Base-by-base conservation (phyloP, 805 yeast genomes). In the Pichia cephalocereana region DNA sequence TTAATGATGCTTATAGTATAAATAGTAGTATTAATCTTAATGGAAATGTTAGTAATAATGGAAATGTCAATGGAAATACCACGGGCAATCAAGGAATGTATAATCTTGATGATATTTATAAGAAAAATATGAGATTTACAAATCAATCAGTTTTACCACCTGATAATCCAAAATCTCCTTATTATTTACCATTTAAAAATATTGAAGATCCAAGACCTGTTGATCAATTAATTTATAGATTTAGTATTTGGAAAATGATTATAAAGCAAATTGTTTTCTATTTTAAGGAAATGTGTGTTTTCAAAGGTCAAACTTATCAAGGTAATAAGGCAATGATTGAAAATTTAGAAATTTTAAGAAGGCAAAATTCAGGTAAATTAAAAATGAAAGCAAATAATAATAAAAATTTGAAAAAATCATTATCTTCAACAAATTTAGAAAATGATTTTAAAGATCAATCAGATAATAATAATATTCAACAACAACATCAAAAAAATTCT, bases 231-330 rank as follows among this genome's bases (percentile, higher is more conserved):
- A 76, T 79, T 32, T 70, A 70, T 48, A 60, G 83, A 47, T 77
- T 77, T 57, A 74, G 72, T 48, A 77, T 80, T n/a, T 77, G 80
- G 79, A 68, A 80, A 47, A 69, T 70, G 59, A 69, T 77, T 47
- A 68, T 77, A 52, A 77, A 75, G 57, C 81, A 77, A 54, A 63
- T 77, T 52, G 70, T 76, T 28, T 68, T 68, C 52, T 77, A 77
- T 55, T 70, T 77, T 51, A 71, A 70, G 54, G 82, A 77, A 55
- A 63, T 75, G 49, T 62, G 74, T 37, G 61, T 76, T 46, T 75
- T 76, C 48, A 76, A 75, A 58, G 78, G 76, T 56, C 79, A 75
- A 48, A 63, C 66, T 2, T 63, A 58, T 47, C 53, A 62, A 6
- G 77, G 62, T 65, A 77, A 66, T 70, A 71, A 66, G 71, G 79